Base-by-base conservation (phyloP, 495 filamentous ascomycete genomes). In the Bacidia gigantensis region DNA sequence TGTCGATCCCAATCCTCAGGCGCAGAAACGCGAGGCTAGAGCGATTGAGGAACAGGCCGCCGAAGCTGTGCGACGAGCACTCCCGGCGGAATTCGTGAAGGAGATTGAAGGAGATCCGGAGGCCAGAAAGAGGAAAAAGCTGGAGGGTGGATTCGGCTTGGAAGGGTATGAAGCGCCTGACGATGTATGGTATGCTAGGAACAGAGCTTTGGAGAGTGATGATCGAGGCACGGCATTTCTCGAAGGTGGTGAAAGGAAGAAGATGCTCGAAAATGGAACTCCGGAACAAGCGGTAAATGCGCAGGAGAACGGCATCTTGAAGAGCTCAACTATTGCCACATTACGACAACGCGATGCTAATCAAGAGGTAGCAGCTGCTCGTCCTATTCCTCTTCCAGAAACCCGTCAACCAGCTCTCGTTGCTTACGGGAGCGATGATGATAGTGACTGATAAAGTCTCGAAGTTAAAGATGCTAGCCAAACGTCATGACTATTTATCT, bases 41-140 rank as follows among this genome's bases (percentile, higher is more conserved):
- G 73, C 82, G 17, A 80, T 99, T 47, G 93, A 99, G 66, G 93
- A 99, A 65, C 90, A 96, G 67, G 93, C 93, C n/a, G 93, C 92
- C 0, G 93, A 96, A 62, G 93, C 93, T 10, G 87, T 99, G 38
- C 73, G 93, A 21, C 73, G 82, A 39, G 92, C 93, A 5, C 68
- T 99, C n/a, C 93, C 93, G 0, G 88, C 81, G 1, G 87, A 85
- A 22, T 97, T 87, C 60, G 84, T 99, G 1, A 86, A 87, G 0
- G 88, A 99, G 69, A 81, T 98, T 49, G 93, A 99, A 65, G 93
- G 92, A 10, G 79, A 83, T 26, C 88, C 94, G 58, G 83, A 83
- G 2, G 85, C 86, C 39, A 75, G 79, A 61, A 96, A 93, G 70
- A 72, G 87, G 60, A 79, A 89, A 65, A 89, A 85, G 71, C 83